These are phyloP conservation scores for Macrolepiota albuminosa DNA, from an alignment of 768 basidiomycete genomes.

Conservation along the genomic window DNA sequence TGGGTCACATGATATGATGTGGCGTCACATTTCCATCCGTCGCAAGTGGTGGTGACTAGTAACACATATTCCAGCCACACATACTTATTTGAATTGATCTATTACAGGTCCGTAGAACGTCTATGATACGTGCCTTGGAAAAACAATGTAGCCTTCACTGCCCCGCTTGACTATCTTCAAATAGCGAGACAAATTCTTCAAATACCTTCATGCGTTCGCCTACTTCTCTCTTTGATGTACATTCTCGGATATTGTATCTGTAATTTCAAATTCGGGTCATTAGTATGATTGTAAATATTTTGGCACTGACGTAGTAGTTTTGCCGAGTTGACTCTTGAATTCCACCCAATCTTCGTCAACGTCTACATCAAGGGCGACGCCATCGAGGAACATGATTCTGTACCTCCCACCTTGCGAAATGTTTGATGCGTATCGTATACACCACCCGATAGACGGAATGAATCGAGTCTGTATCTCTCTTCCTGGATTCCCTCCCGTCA, in stretches of 20 bases:
- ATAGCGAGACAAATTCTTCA: constrained; percentile 36
- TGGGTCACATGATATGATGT: too few species aligned
- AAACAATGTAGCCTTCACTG: not conserved
- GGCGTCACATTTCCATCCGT: too few species aligned
- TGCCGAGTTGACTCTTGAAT: constrained; percentile 23
- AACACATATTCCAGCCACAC: constrained; percentile 17
- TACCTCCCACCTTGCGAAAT: constrained; percentile 38
- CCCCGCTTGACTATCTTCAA: constrained; percentile 23
- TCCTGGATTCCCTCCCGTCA: constrained; percentile 8
- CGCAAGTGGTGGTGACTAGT: constrained; percentile 7
- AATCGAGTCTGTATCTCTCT: constrained; percentile 29
- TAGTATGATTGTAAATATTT: not conserved
- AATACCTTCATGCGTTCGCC: constrained; percentile 39
- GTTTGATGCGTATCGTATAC: constrained; percentile 32
- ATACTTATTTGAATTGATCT: not conserved
- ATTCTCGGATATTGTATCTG: constrained; percentile 32
- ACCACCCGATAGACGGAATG: constrained; percentile 38
- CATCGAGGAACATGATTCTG: constrained; percentile 40
- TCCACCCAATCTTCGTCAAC: constrained; percentile 39
- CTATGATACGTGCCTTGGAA: not conserved
- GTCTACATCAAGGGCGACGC: constrained; percentile 33
- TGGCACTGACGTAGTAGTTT: constrained; percentile 22
- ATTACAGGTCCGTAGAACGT: not conserved
- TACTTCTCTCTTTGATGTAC: constrained; percentile 25
- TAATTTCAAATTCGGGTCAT: not conserved